A percentile compares a stretch with the other conserved stretches of the same genome.
These are phyloP conservation scores for Apiotrichum sp. DNA, from an alignment of 1,284 basidiomycete species.

Conservation along the genomic window DNA sequence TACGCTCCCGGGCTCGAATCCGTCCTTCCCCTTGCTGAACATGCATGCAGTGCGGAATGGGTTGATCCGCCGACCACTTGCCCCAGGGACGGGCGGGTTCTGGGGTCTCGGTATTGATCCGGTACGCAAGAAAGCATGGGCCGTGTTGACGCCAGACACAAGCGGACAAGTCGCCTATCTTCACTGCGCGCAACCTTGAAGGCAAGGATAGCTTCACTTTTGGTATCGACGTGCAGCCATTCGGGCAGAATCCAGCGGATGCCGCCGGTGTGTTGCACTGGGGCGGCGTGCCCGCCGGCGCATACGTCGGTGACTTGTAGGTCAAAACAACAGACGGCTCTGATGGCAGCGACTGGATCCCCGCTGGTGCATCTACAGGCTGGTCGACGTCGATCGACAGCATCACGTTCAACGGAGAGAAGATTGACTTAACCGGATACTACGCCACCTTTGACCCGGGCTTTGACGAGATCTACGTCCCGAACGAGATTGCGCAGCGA, in stretches of 20 bases:
- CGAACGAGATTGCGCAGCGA: constrained; percentile 25
- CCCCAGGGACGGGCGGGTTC: constrained; percentile 32
- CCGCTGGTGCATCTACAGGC: constrained; percentile 13
- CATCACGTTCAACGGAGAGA: constrained; percentile 24
- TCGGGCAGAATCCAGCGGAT: neutral
- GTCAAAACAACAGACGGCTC: constrained; percentile 4
- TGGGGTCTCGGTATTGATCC: constrained; percentile 40
- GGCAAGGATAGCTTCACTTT: constrained; percentile 18
- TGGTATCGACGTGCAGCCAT: constrained; percentile 31
- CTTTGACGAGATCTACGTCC: constrained; percentile 37
- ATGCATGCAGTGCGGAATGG: neutral
- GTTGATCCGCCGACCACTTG: neutral
- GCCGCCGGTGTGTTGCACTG: constrained; percentile 38
- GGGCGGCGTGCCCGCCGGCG: constrained; percentile 34
- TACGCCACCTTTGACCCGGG: constrained; percentile 40
- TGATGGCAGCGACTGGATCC: constrained; percentile 36
- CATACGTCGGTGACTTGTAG: constrained; percentile 38
- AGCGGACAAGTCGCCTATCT: neutral
- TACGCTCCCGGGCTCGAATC: neutral
- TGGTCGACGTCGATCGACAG: constrained; percentile 34
- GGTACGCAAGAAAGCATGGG: constrained; percentile 16
- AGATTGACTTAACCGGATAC: neutral
- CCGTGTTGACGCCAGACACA: neutral
- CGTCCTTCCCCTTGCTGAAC: neutral
- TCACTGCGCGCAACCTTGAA: neutral